Percentiles rank a stretch among this genome's conserved stretches.
Conservation (phyloP, 2,329 filamentous ascomycete genomes). For the Ceratocystis alfenasii region DNA sequence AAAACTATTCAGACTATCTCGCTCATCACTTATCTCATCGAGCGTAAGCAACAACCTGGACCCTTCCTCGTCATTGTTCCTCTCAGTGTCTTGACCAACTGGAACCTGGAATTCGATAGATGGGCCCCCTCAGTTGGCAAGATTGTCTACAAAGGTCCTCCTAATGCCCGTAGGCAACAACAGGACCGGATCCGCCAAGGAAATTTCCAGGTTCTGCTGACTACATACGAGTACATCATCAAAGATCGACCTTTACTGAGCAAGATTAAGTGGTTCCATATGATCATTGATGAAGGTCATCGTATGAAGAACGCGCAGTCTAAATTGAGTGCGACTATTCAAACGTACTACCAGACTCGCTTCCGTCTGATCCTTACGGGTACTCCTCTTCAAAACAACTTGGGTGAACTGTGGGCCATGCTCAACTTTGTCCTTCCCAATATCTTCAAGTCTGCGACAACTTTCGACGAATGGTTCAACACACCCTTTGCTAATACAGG, state of each 20-base stretch:
- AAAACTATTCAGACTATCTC: conserved; percentile 99
- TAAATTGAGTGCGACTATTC: conserved; percentile 88
- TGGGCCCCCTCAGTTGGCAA: conserved; percentile 82
- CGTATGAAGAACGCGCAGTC: conserved; percentile 99
- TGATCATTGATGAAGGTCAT: conserved; percentile 99
- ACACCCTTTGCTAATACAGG: conserved; percentile 98
- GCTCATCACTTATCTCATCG: conserved; percentile 92
- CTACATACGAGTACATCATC: conserved; percentile 99
- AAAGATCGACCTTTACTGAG: conserved; percentile 90
- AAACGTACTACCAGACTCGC: conserved; percentile 85
- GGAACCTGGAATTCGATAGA: conserved; percentile 97
- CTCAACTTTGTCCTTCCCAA: conserved; percentile 96
- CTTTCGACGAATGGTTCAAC: conserved; percentile 99
- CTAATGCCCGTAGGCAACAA: conserved; percentile 73
- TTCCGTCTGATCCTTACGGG: conserved; percentile 95
- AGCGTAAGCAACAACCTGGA: conserved; percentile 81
- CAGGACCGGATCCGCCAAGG: conserved; percentile 91
- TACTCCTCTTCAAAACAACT: conserved; percentile 93
- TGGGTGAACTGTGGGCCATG: conserved; percentile 91
- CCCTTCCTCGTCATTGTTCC: conserved; percentile 96
- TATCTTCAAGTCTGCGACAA: conserved; percentile 98
- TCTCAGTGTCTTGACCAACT: conserved; percentile 92
- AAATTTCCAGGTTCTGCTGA: conserved; percentile 89
- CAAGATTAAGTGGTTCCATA: conserved; percentile 99
- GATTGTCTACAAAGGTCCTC: conserved; percentile 95